phyloP scores from a whole-genome alignment of 169 alveolate genomes.

The Toxoplasma gondii region DNA sequence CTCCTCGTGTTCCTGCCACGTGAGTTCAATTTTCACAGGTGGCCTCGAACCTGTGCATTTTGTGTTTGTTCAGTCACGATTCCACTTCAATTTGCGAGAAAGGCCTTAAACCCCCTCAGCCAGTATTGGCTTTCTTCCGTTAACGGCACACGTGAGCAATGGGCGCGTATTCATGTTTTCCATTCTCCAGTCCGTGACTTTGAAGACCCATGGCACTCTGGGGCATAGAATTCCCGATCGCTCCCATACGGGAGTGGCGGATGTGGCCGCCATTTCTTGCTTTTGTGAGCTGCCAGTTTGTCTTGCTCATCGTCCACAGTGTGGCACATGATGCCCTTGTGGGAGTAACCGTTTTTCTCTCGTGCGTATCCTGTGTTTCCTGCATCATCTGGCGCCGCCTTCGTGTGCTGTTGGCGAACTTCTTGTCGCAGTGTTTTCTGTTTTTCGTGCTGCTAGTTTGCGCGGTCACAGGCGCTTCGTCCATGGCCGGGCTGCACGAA shows the following conservation, averaged over 20 bases:
- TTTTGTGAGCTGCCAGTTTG: background rate
- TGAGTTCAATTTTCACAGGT: no score
- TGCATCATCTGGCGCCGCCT: conserved; percentile 8
- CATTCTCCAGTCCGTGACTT: background rate
- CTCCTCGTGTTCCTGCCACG: no score
- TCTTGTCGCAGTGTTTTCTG: background rate
- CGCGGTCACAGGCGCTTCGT: background rate
- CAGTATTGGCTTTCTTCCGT: no score
- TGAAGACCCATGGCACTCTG: background rate
- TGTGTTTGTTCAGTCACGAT: no score
- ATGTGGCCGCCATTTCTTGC: conserved; percentile 3
- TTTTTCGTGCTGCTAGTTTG: background rate
- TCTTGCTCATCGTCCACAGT: background rate
- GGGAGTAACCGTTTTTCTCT: background rate
- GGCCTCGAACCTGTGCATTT: no score
- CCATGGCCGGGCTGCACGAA: background rate
- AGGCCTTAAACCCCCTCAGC: no score
- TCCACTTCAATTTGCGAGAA: no score
- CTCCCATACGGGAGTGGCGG: conserved; percentile 12
- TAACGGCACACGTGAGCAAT: no score
- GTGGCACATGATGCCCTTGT: background rate
- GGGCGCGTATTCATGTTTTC: background rate
- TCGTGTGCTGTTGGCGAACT: background rate
- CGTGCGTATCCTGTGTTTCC: background rate
- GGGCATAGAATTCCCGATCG: background rate